Evolutionary conservation across 345 rosid species (phyloP).

Genomic region (Eucalyptus leucophloia): DNA sequence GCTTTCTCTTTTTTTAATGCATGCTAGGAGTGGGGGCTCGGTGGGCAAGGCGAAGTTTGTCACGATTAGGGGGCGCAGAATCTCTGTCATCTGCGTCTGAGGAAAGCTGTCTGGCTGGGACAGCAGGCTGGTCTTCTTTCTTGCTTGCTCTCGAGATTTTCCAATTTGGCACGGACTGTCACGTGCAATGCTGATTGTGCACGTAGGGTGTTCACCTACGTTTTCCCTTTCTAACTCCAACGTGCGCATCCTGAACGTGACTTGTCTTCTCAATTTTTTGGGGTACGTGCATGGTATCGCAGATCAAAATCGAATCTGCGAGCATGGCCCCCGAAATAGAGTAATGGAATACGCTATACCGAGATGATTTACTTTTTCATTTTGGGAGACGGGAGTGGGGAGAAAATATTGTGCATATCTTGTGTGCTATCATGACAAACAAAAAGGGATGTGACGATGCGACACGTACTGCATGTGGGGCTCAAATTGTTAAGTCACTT

Average conservation of each 20-base stretch:
- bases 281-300: background rate
- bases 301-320: background rate
- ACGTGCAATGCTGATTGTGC: background rate
- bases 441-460: too few species aligned
- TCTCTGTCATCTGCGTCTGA: background rate
- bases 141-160: background rate
- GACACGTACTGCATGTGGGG: too few species aligned
- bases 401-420: too few species aligned
- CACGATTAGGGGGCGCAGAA: background rate
- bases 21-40: rapidly evolving
- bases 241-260: background rate
- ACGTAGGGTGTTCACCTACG: background rate
- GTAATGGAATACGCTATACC: background rate
- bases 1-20: background rate
- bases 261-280: background rate
- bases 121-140: background rate
- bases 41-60: background rate
- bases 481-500: too few species aligned
- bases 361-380: background rate
- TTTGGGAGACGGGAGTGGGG: background rate
- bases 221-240: background rate
- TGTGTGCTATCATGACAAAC: too few species aligned
- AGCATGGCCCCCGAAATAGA: background rate
- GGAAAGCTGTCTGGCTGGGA: background rate
- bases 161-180: background rate